Evolutionary conservation across 371 early-diverging fungal species (phyloP).

Genomic region (Nematocida sp.): DNA sequence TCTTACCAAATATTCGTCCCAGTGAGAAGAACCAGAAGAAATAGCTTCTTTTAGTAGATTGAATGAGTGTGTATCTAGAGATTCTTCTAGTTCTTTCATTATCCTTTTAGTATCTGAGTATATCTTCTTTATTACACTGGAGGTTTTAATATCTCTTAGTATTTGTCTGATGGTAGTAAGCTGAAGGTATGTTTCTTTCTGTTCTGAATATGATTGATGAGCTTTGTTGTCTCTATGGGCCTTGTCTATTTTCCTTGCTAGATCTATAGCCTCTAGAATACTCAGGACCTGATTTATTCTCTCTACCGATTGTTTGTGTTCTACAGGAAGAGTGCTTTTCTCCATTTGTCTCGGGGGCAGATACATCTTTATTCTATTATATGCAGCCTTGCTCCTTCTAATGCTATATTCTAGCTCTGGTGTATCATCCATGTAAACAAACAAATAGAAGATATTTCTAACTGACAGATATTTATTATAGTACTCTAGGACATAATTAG

Average conservation of each 20-base stretch:
- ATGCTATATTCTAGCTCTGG: background rate
- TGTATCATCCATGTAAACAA: background rate
- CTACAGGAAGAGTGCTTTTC: background rate
- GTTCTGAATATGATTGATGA: background rate
- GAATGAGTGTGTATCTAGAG: too few species aligned
- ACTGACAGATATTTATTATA: background rate
- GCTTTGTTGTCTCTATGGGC: too few species aligned
- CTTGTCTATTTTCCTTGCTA: background rate
- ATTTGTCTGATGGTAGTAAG: background rate
- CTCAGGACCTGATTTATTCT: slow-evolving; percentile 15
- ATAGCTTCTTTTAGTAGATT: too few species aligned
- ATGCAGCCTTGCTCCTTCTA: slow-evolving; percentile 34
- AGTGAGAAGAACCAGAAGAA: too few species aligned
- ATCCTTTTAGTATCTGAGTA: background rate
- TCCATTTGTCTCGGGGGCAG: background rate
- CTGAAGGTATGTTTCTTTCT: background rate
- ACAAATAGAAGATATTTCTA: too few species aligned
- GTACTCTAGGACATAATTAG: background rate
- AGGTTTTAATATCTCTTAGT: background rate
- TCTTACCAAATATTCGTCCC: slow-evolving; percentile 13
- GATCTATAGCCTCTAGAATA: slow-evolving; percentile 13
- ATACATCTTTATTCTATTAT: slow-evolving; percentile 41
- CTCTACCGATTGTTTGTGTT: slow-evolving; percentile 31
- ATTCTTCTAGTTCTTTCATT: background rate
- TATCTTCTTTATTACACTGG: background rate